phyloP scores from a whole-genome alignment of 164 flowering plant genomes.

The Amborella trichopoda region DNA sequence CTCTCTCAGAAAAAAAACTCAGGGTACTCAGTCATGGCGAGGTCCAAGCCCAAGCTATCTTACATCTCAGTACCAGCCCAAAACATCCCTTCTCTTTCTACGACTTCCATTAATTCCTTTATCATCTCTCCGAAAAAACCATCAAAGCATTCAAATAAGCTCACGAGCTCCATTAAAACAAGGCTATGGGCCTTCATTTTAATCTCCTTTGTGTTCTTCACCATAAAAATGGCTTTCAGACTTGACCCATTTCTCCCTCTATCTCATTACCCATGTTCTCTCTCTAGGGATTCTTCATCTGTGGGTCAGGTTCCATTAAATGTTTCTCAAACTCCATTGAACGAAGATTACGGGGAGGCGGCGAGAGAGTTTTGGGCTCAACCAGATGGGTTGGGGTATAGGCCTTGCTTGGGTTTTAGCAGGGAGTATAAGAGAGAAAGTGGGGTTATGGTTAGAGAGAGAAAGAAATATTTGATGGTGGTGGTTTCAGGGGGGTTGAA shows the following conservation, averaged over 20 bases:
- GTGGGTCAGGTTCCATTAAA: background rate
- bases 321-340: too few species aligned
- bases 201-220: conserved; percentile 32
- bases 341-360: conserved; percentile 2
- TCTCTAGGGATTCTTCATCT: conserved; percentile 3
- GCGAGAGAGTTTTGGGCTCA: conserved; percentile 63
- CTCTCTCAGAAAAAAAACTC: too few species aligned
- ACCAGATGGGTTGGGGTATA: conserved; percentile 75
- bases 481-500: conserved; percentile 96
- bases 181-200: conserved; percentile 32
- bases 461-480: conserved; percentile 68
- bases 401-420: conserved; percentile 63
- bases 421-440: conserved; percentile 32
- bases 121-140: conserved; percentile 28
- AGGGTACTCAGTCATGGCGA: conserved; percentile 30
- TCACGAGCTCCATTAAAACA: conserved; percentile 10
- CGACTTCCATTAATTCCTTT: conserved; percentile 35
- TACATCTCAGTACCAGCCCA: conserved; percentile 48
- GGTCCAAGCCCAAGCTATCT: conserved; percentile 23
- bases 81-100: conserved; percentile 28
- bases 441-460: conserved; percentile 29
- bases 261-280: conserved; percentile 6
- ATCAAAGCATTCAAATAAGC: conserved; percentile 6
- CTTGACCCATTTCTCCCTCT: conserved; percentile 20
- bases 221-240: conserved; percentile 30